phyloP scores from a whole-genome alignment of 2,329 filamentous ascomycete species.

The Chrysosporium keratinophilum region DNA sequence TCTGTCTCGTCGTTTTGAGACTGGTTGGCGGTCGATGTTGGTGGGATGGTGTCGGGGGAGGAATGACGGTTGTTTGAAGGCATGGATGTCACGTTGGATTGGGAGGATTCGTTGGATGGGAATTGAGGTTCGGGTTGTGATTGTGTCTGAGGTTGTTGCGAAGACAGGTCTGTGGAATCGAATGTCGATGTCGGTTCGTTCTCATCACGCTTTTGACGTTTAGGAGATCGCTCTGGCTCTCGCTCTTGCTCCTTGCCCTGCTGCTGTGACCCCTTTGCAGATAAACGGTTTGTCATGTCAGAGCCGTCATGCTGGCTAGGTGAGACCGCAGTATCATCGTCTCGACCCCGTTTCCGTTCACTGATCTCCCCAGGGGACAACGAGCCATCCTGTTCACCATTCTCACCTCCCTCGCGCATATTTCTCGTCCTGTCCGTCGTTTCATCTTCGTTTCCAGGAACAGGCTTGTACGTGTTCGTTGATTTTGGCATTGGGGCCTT shows the following conservation, averaged over 20 bases:
- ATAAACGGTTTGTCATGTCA: background rate
- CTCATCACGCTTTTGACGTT: slow-evolving; percentile 8
- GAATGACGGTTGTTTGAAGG: background rate
- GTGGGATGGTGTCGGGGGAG: background rate
- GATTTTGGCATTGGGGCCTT: slow-evolving; percentile 35
- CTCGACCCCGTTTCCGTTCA: slow-evolving; percentile 16
- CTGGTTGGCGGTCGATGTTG: slow-evolving; percentile 2
- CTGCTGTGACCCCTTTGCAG: background rate
- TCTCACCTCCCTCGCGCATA: slow-evolving; percentile 12
- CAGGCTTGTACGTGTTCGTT: slow-evolving; percentile 36
- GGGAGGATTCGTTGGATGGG: background rate
- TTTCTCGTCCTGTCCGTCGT: slow-evolving; percentile 29
- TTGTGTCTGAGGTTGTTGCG: background rate
- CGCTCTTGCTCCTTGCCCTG: background rate
- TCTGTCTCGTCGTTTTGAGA: background rate
- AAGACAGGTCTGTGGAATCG: background rate
- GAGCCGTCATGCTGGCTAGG: background rate
- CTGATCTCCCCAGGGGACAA: slow-evolving; percentile 15
- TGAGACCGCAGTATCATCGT: slow-evolving; percentile 8
- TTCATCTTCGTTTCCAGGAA: slow-evolving; percentile 26
- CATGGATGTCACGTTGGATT: slow-evolving; percentile 5
- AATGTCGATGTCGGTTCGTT: background rate
- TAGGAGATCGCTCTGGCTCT: background rate
- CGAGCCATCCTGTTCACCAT: slow-evolving; percentile 2
- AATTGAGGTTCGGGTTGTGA: background rate